phyloP scores from a whole-genome alignment of 2,329 filamentous ascomycete species.

The Chrysoporthe austroafricana region DNA sequence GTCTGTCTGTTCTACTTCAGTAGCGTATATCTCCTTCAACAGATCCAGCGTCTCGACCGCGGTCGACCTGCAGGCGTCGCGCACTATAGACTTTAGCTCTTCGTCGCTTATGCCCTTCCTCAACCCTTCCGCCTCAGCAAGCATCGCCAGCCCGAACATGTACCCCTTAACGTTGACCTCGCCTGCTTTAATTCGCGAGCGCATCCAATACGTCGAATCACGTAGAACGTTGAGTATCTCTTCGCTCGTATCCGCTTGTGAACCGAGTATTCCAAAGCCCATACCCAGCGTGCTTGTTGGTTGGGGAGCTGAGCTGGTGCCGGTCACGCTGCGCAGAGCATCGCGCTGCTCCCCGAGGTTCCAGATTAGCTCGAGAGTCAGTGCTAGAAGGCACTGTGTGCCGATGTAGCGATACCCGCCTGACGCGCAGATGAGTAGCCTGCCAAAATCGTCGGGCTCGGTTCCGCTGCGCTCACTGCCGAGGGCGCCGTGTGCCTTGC shows the following conservation, averaged over 20 bases:
- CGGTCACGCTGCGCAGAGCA: constrained; percentile 35
- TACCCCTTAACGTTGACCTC: constrained; percentile 61
- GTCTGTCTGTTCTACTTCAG: constrained; percentile 23
- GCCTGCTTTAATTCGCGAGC: constrained; percentile 48
- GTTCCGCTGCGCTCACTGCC: constrained; percentile 45
- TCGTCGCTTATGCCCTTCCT: constrained; percentile 40
- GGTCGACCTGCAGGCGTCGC: constrained; percentile 41
- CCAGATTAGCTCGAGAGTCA: constrained; percentile 52
- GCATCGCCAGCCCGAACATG: constrained; percentile 45
- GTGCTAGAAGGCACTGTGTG: constrained; percentile 45
- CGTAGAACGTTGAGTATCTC: constrained; percentile 49
- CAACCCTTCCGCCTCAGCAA: constrained; percentile 48
- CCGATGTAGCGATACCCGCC: constrained; percentile 49
- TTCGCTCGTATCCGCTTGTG: constrained; percentile 38
- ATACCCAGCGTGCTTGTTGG: constrained; percentile 9
- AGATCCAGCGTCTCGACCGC: constrained; percentile 40
- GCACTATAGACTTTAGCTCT: constrained; percentile 39
- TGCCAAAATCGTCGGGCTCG: constrained; percentile 40
- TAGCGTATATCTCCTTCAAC: constrained; percentile 38
- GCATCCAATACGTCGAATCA: constrained; percentile 45
- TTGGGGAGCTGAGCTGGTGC: neutral
- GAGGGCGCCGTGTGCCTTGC: constrained; percentile 39
- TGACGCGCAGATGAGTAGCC: constrained; percentile 45
- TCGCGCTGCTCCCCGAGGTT: constrained; percentile 47
- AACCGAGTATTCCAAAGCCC: constrained; percentile 21